Evolutionary conservation across 495 filamentous ascomycete species (phyloP), one percentile per base, ranked within the genome.

Genomic region (Elasticomyces elasticus): DNA sequence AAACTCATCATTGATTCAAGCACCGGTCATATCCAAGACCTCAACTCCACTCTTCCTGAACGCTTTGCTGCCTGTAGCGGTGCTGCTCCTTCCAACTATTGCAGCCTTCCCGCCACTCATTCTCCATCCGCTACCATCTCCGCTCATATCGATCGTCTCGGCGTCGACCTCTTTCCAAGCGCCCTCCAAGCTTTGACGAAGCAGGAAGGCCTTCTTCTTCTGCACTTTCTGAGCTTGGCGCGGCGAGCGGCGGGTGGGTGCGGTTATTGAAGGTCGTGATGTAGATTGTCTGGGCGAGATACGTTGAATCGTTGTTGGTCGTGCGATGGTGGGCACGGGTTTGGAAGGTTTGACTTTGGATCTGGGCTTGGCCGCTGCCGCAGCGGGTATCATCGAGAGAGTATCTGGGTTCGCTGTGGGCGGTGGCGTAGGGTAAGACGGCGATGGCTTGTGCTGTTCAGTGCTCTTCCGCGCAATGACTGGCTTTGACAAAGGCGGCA

Each of bases 131-230:
- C 51, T 51, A 0, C 47, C 56, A 26, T 60, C 60, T 15, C 52
- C 55, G 25, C 22, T 61, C 54, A 69, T 33, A 66, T 69, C 67
- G 37, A 69, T 31, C 25, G 49, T 43, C 53, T 67, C 65, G 26
- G 35, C 61, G 24, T 69, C 67, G 17, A 59, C 50, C 48, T 61
- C 61, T 17, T 56, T 56, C 62, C 62, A 70, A 1, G 57, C 30
- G 24, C 67, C 67, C 25, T 58, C 62, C n/a, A 70, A 23, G 45
- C 58, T 63, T n/a, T 64, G 49, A 1, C 67, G 62, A 5, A 70
- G 59, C 10, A 47, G 37, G 45, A 70, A 60, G 25, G 49, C 47
- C 10, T 57, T 60, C 35, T 62, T 67, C 46, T 66, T 66, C 46
- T 43, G 50, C 52, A 31, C 40, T 33, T 28, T 26, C 20, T 56